phyloP scores from a whole-genome alignment of 371 early-diverging fungal species.

The Apophysomyces elegans region DNA sequence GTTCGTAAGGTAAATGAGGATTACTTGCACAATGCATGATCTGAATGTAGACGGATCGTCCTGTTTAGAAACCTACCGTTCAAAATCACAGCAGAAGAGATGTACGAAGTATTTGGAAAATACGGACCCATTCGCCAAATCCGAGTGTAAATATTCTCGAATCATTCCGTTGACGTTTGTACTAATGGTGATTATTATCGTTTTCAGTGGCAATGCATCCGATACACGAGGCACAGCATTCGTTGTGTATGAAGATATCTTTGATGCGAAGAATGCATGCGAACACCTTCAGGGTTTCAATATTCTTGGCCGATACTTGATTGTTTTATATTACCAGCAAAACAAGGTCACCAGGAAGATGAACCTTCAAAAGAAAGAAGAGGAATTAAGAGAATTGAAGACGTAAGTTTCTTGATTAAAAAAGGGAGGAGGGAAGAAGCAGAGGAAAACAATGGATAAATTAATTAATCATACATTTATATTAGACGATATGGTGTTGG shows the following conservation, averaged over 20 bases:
- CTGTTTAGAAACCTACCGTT: constrained; percentile 85
- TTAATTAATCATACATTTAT: neutral
- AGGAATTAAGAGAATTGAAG: constrained; percentile 83
- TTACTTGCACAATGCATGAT: neutral
- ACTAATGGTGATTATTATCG: neutral
- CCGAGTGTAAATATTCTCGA: constrained; percentile 60
- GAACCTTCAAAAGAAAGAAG: constrained; percentile 86
- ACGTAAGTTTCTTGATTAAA: constrained; percentile 46
- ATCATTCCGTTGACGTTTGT: neutral
- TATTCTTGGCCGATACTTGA: constrained; percentile 92
- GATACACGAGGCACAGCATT: constrained; percentile 95
- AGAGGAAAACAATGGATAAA: neutral
- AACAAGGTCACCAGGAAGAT: constrained; percentile 81
- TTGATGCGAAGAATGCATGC: constrained; percentile 95
- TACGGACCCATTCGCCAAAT: constrained; percentile 97
- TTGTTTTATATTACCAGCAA: constrained; percentile 92
- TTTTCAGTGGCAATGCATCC: constrained; percentile 72
- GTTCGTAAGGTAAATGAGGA: constrained; percentile 72
- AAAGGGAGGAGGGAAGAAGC: neutral
- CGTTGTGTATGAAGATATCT: constrained; percentile 97
- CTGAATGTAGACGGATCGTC: neutral
- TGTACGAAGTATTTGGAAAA: constrained; percentile 97
- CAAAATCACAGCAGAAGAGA: constrained; percentile 93
- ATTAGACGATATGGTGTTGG: constrained; percentile 50
- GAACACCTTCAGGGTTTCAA: constrained; percentile 96